phyloP scores from a whole-genome alignment of 2,329 filamentous ascomycete species.

The Escovopsis sp. region DNA sequence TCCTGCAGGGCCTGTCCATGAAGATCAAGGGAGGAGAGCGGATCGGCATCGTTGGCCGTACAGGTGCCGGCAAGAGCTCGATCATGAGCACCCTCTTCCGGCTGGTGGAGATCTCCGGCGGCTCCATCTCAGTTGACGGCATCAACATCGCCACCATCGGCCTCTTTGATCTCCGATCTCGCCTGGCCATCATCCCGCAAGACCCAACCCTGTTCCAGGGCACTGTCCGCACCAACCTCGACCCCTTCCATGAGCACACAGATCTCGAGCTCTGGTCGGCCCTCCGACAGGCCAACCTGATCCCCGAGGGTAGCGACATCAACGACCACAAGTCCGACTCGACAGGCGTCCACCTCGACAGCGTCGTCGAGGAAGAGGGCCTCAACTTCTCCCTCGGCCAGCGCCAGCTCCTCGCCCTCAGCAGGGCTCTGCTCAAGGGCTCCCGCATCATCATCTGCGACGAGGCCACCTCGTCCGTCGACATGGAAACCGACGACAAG shows the following conservation, averaged over 20 bases:
- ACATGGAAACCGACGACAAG: conserved; percentile 94
- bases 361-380: conserved; percentile 79
- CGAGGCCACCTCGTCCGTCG: conserved; percentile 84
- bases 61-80: conserved; percentile 68
- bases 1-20: conserved; percentile 56
- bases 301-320: conserved; percentile 31
- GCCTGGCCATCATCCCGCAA: conserved; percentile 71
- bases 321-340: conserved; percentile 58
- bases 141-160: conserved; percentile 59
- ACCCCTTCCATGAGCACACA: conserved; percentile 65
- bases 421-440: conserved; percentile 73
- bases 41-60: conserved; percentile 69
- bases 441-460: conserved; percentile 93
- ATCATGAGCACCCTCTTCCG: conserved; percentile 77
- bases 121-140: conserved; percentile 50
- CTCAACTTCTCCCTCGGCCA: conserved; percentile 93
- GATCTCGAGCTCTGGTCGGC: conserved; percentile 69
- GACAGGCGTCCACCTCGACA: conserved; percentile 65
- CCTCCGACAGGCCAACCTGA: conserved; percentile 61
- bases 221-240: conserved; percentile 65
- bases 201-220: conserved; percentile 73
- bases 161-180: conserved; percentile 59
- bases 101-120: conserved; percentile 50
- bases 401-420: conserved; percentile 87
- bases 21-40: conserved; percentile 62